phyloP scores from a whole-genome alignment of 129 eudicot species.

The Escallonia herrerae region DNA sequence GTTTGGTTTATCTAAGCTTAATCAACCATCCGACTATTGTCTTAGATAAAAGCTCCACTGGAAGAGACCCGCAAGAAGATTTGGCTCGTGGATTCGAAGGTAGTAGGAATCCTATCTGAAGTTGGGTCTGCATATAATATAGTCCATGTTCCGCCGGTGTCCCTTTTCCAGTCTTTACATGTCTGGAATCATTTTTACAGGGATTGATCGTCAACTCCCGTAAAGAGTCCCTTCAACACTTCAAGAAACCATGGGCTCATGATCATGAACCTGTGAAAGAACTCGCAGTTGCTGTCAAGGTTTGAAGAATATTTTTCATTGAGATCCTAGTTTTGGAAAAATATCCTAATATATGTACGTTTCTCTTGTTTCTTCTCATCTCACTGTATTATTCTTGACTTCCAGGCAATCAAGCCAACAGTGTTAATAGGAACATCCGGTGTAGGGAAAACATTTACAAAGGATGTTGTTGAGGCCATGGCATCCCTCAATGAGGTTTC shows the following conservation, averaged over 20 bases:
- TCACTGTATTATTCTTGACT: background rate
- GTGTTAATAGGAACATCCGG: slow-evolving; percentile 95
- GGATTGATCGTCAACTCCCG: slow-evolving; percentile 80
- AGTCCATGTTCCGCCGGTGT: too few relatives aligned
- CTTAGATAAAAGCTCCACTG: slow-evolving; percentile 39
- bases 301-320: slow-evolving; percentile 11
- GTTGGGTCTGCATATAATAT: background rate
- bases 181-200: slow-evolving; percentile 22
- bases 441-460: slow-evolving; percentile 82
- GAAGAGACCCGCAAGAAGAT: slow-evolving; percentile 80
- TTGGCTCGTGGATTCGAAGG: slow-evolving; percentile 99
- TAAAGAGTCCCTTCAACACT: slow-evolving; percentile 72
- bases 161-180: too few relatives aligned
- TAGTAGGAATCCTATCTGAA: slow-evolving; percentile 11
- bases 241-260: slow-evolving; percentile 87
- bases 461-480: slow-evolving; percentile 89
- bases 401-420: slow-evolving; percentile 76
- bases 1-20: too few relatives aligned
- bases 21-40: background rate
- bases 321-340: background rate
- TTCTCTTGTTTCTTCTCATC: background rate
- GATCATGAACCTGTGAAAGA: slow-evolving; percentile 65
- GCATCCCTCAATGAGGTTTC: slow-evolving; percentile 73
- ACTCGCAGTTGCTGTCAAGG: slow-evolving; percentile 80
- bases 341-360: background rate